Conservation (phyloP, 805 yeast species). For the Cyberlindnera saturnus region DNA sequence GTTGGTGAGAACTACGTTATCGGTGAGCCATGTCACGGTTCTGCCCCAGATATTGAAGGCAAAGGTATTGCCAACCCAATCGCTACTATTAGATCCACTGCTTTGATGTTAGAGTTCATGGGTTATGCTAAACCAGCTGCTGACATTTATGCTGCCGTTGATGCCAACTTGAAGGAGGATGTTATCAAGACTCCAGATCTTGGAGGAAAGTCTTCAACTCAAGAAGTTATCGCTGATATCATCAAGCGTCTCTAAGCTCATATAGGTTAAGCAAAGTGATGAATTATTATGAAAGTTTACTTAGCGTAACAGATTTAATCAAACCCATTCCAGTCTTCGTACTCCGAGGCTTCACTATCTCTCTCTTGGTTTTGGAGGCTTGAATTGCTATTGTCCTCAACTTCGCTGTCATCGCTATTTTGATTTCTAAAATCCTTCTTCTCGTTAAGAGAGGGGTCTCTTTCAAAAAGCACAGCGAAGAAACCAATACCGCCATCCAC, state of each 20-base stretch:
- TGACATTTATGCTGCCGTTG: conserved; percentile 88
- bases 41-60: conserved; percentile 98
- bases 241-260: conserved; percentile 30
- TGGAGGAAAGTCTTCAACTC: conserved; percentile 86
- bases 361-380: neutral
- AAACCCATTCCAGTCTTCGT: conserved; percentile 33
- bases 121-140: conserved; percentile 89
- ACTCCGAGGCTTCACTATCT: conserved; percentile 6
- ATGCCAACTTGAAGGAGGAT: conserved; percentile 81
- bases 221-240: conserved; percentile 81
- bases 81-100: conserved; percentile 97
- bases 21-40: conserved; percentile 99
- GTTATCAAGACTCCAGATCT: conserved; percentile 81
- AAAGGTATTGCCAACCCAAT: conserved; percentile 92
- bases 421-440: neutral
- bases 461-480: conserved; percentile 88
- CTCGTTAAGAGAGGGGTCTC: conserved; percentile 20
- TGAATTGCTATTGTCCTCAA: neutral
- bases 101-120: conserved; percentile 94
- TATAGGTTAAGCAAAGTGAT: too few relatives aligned
- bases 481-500: conserved; percentile 99
- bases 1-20: conserved; percentile 95
- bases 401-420: neutral
- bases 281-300: neutral
- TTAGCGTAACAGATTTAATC: conserved; percentile 10